Conservation (phyloP, 306 rosid species). For the Ochetophila trinervis region DNA sequence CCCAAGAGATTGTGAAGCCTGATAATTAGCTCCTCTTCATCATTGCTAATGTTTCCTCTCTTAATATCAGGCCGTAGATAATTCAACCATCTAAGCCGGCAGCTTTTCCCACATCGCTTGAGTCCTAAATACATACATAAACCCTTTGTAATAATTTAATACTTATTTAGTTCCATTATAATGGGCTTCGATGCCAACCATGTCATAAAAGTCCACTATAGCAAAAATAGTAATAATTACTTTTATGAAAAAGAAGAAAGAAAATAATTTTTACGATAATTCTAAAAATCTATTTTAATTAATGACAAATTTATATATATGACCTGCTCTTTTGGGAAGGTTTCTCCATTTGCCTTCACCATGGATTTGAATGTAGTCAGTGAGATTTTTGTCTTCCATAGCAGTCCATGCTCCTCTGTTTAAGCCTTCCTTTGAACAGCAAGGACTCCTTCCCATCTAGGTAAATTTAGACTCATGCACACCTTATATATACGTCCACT, state of each 20-base stretch:
- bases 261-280: too few species aligned
- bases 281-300: too few species aligned
- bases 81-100: conserved; percentile 45
- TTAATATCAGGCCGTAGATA: conserved; percentile 47
- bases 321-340: conserved; percentile 50
- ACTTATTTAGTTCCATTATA: neutral
- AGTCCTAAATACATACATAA: conserved; percentile 27
- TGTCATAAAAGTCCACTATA: too few species aligned
- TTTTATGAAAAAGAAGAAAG: neutral
- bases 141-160: neutral
- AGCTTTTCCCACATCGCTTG: conserved; percentile 49
- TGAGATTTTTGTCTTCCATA: conserved; percentile 36
- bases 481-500: conserved; percentile 10
- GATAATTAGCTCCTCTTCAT: conserved; percentile 52
- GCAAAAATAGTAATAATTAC: too few species aligned
- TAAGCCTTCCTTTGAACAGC: conserved; percentile 40
- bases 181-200: too few species aligned
- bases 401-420: conserved; percentile 52
- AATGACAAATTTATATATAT: neutral
- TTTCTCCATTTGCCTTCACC: conserved; percentile 57
- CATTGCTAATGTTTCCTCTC: conserved; percentile 44
- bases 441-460: conserved; percentile 46
- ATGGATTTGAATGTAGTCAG: conserved; percentile 28
- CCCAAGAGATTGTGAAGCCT: conserved; percentile 48
- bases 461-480: neutral